Evolutionary conservation across 306 rosid genomes (phyloP).

Genomic region (Myrica gale): DNA sequence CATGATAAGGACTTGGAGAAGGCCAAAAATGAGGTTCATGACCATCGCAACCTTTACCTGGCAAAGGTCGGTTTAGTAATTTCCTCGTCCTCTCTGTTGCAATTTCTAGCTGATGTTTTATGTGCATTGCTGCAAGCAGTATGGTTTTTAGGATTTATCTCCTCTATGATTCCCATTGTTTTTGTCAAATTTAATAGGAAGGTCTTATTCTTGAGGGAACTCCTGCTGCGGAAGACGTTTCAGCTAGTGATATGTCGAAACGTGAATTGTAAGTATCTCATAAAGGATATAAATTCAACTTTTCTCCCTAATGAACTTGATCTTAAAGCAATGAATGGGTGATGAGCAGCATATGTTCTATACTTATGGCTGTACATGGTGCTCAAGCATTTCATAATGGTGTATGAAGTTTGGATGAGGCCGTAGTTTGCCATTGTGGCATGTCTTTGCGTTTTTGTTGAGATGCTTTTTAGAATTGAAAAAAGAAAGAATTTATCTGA

Average conservation of each 20-base stretch:
- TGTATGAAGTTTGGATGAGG: not conserved
- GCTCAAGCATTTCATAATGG: not conserved
- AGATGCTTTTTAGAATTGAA: not conserved
- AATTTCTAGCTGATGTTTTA: not conserved
- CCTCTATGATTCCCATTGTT: conserved; percentile 32
- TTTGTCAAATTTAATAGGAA: conserved; percentile 53
- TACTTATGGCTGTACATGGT: not conserved
- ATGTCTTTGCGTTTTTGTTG: conserved; percentile 1
- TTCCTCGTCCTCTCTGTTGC: conserved; percentile 8
- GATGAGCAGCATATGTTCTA: not conserved
- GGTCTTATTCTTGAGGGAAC: conserved; percentile 87
- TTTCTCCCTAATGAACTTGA: not conserved
- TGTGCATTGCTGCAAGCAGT: not conserved
- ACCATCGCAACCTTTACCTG: conserved; percentile 82
- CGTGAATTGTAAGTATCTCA: conserved; percentile 69
- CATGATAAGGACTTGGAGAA: conserved; percentile 74
- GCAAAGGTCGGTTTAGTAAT: conserved; percentile 58
- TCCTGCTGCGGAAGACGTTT: conserved; percentile 95
- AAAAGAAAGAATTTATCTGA: not conserved
- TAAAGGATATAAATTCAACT: not conserved
- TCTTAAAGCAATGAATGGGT: not conserved
- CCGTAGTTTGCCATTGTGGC: not conserved
- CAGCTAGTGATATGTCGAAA: conserved; percentile 72
- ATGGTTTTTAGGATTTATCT: conserved; percentile 16
- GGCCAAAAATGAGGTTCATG: conserved; percentile 64